Conservation (phyloP, 495 filamentous ascomycete genomes). For the Aspergillus saccharolyticus region DNA sequence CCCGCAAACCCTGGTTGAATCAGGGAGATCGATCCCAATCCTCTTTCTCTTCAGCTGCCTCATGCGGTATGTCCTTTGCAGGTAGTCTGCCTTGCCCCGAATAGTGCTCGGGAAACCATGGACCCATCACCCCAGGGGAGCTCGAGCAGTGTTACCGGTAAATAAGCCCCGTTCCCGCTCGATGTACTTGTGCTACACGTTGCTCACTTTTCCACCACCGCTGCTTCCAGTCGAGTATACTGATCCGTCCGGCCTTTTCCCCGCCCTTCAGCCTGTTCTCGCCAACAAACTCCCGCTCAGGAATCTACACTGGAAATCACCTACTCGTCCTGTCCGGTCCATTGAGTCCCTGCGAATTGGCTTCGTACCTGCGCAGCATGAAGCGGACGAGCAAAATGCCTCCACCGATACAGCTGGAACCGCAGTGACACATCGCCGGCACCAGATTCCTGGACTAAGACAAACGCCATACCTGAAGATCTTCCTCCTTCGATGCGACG, state of each 20-base stretch:
- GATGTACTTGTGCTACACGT: neutral
- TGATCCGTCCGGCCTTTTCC: conserved; percentile 83
- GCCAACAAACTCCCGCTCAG: conserved; percentile 77
- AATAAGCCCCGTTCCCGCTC: neutral
- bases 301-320: conserved; percentile 95
- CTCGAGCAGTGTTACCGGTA: conserved; percentile 51
- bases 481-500: conserved; percentile 83
- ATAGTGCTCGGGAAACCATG: conserved; percentile 37
- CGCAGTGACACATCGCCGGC: conserved; percentile 61
- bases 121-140: conserved; percentile 41
- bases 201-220: conserved; percentile 5
- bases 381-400: conserved; percentile 27
- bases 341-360: conserved; percentile 90
- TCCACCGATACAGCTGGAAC: conserved; percentile 31
- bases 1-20: neutral
- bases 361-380: conserved; percentile 55
- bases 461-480: conserved; percentile 94
- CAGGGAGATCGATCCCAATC: neutral
- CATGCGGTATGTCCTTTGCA: conserved; percentile 30
- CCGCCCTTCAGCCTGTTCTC: conserved; percentile 70
- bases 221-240: conserved; percentile 57
- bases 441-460: conserved; percentile 91
- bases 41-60: conserved; percentile 1
- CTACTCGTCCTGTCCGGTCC: conserved; percentile 80
- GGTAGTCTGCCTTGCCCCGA: conserved; percentile 23